Conservation (phyloP, 148 eudicot genomes). For the Nyssa sinensis region DNA sequence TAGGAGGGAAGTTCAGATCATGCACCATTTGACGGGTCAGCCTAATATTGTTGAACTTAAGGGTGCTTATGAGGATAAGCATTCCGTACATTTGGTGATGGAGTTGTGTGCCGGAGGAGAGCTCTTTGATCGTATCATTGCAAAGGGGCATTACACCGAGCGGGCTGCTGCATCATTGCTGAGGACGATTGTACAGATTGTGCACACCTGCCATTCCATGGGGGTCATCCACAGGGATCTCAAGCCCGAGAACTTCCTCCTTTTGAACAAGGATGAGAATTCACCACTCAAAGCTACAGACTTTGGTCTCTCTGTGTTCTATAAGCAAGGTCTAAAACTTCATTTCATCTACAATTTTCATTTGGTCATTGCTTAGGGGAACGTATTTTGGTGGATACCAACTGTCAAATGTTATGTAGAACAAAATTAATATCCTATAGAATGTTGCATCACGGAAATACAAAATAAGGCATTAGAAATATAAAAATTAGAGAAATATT, state of each 20-base stretch:
- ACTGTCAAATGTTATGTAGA: too few species aligned
- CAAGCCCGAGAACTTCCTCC: conserved; percentile 84
- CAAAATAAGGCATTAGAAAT: too few species aligned
- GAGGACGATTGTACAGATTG: conserved; percentile 87
- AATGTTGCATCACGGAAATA: too few species aligned
- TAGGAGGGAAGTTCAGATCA: conserved; percentile 81
- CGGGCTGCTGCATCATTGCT: conserved; percentile 84
- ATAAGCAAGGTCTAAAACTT: conserved; percentile 55
- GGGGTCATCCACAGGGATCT: too few species aligned
- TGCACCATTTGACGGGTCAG: conserved; percentile 80
- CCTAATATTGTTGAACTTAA: conserved; percentile 79
- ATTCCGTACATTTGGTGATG: conserved; percentile 89
- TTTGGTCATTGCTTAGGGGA: too few species aligned
- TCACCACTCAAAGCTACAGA: conserved; percentile 87
- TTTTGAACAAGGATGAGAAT: conserved; percentile 71
- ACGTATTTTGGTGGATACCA: too few species aligned
- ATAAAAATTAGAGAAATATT: too few species aligned
- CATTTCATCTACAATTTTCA: background rate
- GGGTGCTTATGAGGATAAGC: conserved; percentile 86
- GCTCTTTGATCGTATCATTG: conserved; percentile 83
- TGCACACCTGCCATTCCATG: conserved; percentile 86
- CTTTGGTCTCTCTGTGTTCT: conserved; percentile 92
- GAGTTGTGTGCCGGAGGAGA: conserved; percentile 97
- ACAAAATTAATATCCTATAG: too few species aligned
- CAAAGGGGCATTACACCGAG: conserved; percentile 86